phyloP scores from a whole-genome alignment of 805 yeast species.

The Starmerella scarabaei region DNA sequence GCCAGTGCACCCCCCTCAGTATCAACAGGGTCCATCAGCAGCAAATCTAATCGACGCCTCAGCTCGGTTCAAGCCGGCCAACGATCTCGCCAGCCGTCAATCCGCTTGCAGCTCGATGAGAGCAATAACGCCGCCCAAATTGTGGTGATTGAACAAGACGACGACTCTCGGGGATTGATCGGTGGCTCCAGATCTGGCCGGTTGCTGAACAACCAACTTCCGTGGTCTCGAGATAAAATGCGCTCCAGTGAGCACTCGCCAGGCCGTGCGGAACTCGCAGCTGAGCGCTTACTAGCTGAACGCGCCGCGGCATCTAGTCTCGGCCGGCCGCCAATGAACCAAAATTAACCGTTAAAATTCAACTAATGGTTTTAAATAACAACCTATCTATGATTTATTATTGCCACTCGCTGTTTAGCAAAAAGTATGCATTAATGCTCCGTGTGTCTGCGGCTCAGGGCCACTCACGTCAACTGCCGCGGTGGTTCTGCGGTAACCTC shows the following conservation, averaged over 20 bases:
- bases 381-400: background rate
- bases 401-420: background rate
- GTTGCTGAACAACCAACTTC: too few relatives aligned
- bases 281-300: constrained; percentile 11
- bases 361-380: background rate
- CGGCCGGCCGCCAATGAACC: background rate
- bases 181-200: too few relatives aligned
- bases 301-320: constrained; percentile 8
- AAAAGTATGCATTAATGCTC: too few relatives aligned
- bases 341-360: background rate
- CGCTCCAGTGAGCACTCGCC: constrained; percentile 3
- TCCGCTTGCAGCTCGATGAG: constrained; percentile 19
- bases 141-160: constrained; percentile 12
- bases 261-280: constrained; percentile 13
- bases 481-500: too few relatives aligned
- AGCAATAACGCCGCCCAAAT: constrained; percentile 16
- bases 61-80: constrained; percentile 15
- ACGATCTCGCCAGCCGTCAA: constrained; percentile 16
- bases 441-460: too few relatives aligned
- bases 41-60: constrained; percentile 10
- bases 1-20: too few relatives aligned
- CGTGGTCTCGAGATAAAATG: too few relatives aligned
- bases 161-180: background rate
- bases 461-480: too few relatives aligned
- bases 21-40: background rate